Conservation (phyloP, 441 rosid species). For the Gossypium aridum region DNA sequence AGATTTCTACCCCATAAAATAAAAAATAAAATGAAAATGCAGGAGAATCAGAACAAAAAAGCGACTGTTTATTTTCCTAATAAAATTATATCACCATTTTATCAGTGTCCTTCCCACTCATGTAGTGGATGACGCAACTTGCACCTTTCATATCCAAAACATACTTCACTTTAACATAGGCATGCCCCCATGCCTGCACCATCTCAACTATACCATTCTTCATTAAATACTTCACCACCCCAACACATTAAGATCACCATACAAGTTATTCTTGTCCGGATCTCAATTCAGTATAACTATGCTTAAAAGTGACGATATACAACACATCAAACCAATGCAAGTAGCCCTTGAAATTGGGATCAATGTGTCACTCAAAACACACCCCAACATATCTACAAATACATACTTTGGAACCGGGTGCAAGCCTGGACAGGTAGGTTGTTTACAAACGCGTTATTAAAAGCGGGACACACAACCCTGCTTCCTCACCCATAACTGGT, state of each 20-base stretch:
- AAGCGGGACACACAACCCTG: slow-evolving; percentile 56
- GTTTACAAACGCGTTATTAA: slow-evolving; percentile 71
- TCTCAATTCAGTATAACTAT: not conserved
- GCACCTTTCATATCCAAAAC: not conserved
- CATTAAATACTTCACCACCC: not conserved
- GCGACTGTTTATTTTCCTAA: not conserved
- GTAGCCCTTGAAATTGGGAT: slow-evolving; percentile 3
- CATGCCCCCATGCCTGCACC: not conserved
- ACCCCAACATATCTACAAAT: not conserved
- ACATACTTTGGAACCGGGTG: not conserved
- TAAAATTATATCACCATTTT: not conserved
- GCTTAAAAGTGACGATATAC: not conserved
- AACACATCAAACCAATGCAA: slow-evolving; percentile 8
- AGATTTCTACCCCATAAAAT: not conserved
- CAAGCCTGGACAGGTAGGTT: not conserved
- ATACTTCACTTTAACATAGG: not conserved
- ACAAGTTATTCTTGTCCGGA: not conserved
- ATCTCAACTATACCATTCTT: not conserved
- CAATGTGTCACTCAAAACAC: slow-evolving; percentile 12
- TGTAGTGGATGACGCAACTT: not conserved
- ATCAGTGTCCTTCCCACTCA: not conserved
- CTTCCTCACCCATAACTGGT: slow-evolving; percentile 74
- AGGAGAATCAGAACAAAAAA: not conserved
- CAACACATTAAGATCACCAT: not conserved
- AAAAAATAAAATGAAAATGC: not conserved